Evolutionary conservation across 257 asterid species (phyloP), one percentile per base, ranked within the genome.

Genomic region (Solanum microdontum): DNA sequence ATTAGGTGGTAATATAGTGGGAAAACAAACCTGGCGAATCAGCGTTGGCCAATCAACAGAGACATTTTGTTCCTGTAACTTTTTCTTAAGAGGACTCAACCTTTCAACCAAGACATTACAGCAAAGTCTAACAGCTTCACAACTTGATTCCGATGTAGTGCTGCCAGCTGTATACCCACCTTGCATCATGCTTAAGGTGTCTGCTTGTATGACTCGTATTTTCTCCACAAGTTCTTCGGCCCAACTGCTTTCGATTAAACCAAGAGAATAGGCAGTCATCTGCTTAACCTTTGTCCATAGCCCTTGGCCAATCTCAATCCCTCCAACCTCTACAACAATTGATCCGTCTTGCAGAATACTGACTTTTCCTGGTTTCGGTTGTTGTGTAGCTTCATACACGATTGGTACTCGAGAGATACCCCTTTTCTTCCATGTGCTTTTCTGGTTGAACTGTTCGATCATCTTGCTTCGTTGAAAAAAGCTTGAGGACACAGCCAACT

Each of bases 271-370:
- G 11, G 96, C 98, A 8, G 96, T 87, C 79, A 90, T 93, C 88
- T 95, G 95, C 86, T 88, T 93, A 30, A 93, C 98, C 93, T 95
- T 95, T 11, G 98, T 95, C 94, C 93, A 93, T 34, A 95, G 92
- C 90, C 98, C 98, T 88, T 95, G 98, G 19, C 98, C 98, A 68
- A 95, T 34, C 45, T 95, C 98, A 75, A 94, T 91, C 51, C 98
- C 98, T 80, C 98, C 98, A 33, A 95, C 94, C 91, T 95, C 98
- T 7, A 95, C 97, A 55, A 92, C 95, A 28, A 93, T 85, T 3
- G 95, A 92, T 24, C 98, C 98, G 80, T 95, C 98, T 80, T 88
- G 68, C 36, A 95, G 94, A 43, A 95, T 90, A 90, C 98, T 94
- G 55, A 95, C 98, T 91, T 92, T 94, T 55, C 95, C 98, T 0